Percentiles rank a stretch among this genome's conserved stretches.
phyloP scores from a whole-genome alignment of 1,284 basidiomycete species.

The Mycosarcoma maydis region DNA sequence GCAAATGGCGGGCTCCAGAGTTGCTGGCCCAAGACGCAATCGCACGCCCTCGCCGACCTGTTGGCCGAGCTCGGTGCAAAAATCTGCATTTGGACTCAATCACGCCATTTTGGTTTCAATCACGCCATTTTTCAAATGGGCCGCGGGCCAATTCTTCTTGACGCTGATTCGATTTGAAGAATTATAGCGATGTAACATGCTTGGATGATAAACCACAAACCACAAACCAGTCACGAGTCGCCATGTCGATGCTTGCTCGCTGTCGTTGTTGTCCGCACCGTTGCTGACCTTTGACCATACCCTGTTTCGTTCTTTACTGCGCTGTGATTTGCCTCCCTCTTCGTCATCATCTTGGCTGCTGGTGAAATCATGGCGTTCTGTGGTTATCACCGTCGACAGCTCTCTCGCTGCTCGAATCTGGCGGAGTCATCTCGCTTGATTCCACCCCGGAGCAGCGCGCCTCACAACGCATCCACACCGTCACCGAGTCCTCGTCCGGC shows the following conservation, averaged over 20 bases:
- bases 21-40: constrained; percentile 6
- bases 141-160: constrained; percentile 13
- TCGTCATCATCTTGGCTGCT: too few relatives aligned
- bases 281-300: neutral
- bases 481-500: constrained; percentile 46
- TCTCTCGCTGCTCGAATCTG: constrained; percentile 25
- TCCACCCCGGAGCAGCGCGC: constrained; percentile 13
- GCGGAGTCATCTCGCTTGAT: constrained; percentile 38
- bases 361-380: too few relatives aligned
- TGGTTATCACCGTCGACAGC: constrained; percentile 8
- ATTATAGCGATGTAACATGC: constrained; percentile 11
- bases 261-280: neutral
- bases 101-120: too few relatives aligned
- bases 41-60: neutral
- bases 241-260: constrained; percentile 3
- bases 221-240: neutral
- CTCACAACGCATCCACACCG: constrained; percentile 21
- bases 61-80: neutral
- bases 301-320: neutral
- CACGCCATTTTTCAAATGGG: constrained; percentile 12
- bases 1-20: constrained; percentile 27
- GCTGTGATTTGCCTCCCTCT: too few relatives aligned
- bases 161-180: too few relatives aligned
- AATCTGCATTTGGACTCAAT: neutral
- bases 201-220: too few relatives aligned